Conservation (phyloP, 495 filamentous ascomycete genomes). For the Parmelia sp. region DNA sequence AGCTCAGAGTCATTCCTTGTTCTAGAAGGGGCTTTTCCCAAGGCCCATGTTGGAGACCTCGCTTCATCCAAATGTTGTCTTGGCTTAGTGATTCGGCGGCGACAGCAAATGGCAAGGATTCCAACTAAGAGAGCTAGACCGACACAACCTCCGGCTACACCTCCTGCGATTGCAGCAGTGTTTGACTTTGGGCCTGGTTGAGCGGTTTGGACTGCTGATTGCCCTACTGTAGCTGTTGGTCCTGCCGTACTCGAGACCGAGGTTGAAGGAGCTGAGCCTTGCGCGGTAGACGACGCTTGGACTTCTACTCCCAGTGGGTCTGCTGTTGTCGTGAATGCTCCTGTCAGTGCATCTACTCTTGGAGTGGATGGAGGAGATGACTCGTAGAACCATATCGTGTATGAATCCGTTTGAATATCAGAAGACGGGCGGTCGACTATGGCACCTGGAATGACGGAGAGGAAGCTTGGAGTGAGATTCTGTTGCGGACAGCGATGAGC, state of each 20-base stretch:
- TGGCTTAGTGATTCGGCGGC: neutral
- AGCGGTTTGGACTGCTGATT: neutral
- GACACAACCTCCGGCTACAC: constrained; percentile 5
- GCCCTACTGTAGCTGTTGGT: neutral
- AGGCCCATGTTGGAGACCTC: neutral
- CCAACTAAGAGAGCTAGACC: constrained; percentile 2
- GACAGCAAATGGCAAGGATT: neutral
- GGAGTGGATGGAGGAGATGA: too few species aligned
- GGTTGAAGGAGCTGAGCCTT: neutral
- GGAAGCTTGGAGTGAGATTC: too few species aligned
- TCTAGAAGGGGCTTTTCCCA: too few species aligned
- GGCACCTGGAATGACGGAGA: neutral
- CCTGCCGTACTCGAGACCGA: neutral
- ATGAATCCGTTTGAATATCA: too few species aligned
- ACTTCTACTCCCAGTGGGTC: neutral
- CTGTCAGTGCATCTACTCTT: too few species aligned
- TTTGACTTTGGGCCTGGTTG: neutral
- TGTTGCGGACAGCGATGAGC: neutral
- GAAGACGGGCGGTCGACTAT: too few species aligned
- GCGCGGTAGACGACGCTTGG: neutral
- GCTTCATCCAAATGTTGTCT: neutral
- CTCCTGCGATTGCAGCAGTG: constrained; percentile 13
- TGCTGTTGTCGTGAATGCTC: too few species aligned
- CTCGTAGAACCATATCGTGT: too few species aligned
- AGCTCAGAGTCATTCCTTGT: neutral